Percentiles rank a stretch among this genome's conserved stretches.
Conservation (phyloP, 805 yeast genomes). For the Ogataea allantospora region DNA sequence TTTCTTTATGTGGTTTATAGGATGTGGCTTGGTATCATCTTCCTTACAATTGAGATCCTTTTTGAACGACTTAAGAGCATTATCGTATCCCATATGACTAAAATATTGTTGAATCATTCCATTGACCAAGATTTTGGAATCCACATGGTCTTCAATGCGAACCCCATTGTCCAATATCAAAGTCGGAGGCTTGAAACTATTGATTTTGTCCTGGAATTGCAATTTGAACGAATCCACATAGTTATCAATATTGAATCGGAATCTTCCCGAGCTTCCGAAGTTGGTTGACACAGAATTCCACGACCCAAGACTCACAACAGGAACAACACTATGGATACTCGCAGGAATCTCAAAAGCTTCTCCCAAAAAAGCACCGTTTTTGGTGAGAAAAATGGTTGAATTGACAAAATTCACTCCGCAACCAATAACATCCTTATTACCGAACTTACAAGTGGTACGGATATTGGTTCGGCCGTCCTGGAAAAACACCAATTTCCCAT, state of each 20-base stretch:
- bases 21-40: constrained; percentile 33
- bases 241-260: constrained; percentile 48
- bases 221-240: constrained; percentile 42
- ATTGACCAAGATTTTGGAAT: constrained; percentile 21
- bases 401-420: constrained; percentile 75
- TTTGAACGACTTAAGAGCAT: constrained; percentile 51
- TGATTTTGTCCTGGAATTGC: constrained; percentile 22
- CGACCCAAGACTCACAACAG: constrained; percentile 45
- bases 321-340: constrained; percentile 36
- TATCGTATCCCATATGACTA: constrained; percentile 56
- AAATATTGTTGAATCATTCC: constrained; percentile 43
- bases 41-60: constrained; percentile 41
- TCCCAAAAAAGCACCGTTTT: constrained; percentile 70
- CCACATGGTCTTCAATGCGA: constrained; percentile 16
- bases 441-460: constrained; percentile 45
- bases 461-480: constrained; percentile 37
- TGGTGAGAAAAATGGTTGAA: constrained; percentile 68
- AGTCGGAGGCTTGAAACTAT: constrained; percentile 15
- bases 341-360: constrained; percentile 49
- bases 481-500: constrained; percentile 42
- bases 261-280: constrained; percentile 46
- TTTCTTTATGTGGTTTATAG: constrained; percentile 31
- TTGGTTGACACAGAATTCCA: constrained; percentile 49
- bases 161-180: constrained; percentile 10
- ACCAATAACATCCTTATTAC: constrained; percentile 68